Evolutionary conservation across 352 stramenopile genomes (phyloP), one percentile per base, ranked within the genome.

Genomic region (Phytophthora sp.): DNA sequence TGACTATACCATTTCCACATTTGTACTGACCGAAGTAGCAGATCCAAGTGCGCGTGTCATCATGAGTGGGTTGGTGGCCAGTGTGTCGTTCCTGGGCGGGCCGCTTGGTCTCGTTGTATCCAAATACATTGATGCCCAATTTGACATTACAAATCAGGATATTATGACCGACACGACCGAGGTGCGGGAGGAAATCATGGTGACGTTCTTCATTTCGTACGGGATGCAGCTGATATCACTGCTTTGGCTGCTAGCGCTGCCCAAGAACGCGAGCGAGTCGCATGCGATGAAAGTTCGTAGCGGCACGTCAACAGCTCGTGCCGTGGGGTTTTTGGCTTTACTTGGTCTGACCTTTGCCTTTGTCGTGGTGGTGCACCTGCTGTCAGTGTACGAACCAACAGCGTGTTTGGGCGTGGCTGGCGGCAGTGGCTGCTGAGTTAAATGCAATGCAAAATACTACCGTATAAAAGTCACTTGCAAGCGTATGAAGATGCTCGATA

Each of bases 51-150:
- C 55, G 38, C 23, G 61, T 13, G 45, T 46, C 1, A 52, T 66
- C 11, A 72, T 79, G 29, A 76, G 77, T 4, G 58, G 63, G 4
- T 41, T 92, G 15, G 66, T 92, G 13, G 79, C 79, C 35, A 77
- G 74, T 36, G 70, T 88, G 35, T 71, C 75, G 30, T 84, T 84
- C 60, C 49, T 88, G 9, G 78, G 71, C 5, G 50, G 59, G 1
- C 64, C 80, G 18, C 49, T 89, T 24, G 82, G 74, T 15, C 65
- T 87, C 26, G 69, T 69, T 20, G 29, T 86, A n/a, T 81, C 73
- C 63, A 90, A 91, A 67, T 76, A 76, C 41, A 63, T 91, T 24
- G 80, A 89, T 64, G 78, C 78, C 30, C 72, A 71, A 29, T 89
- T 90, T 45, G 61, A 76, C 35, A 69, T 91, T 20, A 65, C 71